These are phyloP conservation scores for Pseudocercospora ulei DNA, from an alignment of 2,329 filamentous ascomycete genomes.

Conservation along the genomic window DNA sequence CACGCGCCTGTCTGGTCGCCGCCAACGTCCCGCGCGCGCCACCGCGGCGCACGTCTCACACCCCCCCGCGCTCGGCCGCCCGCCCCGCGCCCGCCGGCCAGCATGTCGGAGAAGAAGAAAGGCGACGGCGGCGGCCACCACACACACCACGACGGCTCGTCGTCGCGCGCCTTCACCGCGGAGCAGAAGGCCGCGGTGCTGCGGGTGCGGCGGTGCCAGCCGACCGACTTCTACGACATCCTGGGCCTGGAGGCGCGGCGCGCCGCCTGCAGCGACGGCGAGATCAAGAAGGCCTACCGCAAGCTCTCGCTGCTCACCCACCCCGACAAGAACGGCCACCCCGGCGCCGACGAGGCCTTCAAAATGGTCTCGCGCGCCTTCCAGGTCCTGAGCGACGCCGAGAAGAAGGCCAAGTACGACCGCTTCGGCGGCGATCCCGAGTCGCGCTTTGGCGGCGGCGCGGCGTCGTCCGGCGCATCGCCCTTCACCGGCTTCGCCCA, in stretches of 20 bases:
- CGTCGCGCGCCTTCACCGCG: constrained; percentile 66
- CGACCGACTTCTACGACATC: constrained; percentile 94
- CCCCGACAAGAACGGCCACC: constrained; percentile 96
- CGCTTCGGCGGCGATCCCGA: constrained; percentile 87
- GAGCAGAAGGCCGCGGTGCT: constrained; percentile 89
- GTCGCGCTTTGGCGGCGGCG: constrained; percentile 58
- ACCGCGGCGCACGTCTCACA: constrained; percentile 13
- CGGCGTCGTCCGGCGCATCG: constrained; percentile 49
- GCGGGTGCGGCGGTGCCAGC: constrained; percentile 70
- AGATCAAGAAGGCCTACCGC: constrained; percentile 96
- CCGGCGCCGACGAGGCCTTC: constrained; percentile 92
- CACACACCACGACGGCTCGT: constrained; percentile 66
- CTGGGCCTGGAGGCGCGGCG: constrained; percentile 59
- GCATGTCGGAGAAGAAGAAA: constrained; percentile 21
- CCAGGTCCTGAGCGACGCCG: constrained; percentile 80
- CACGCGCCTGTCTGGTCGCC: constrained; percentile 4
- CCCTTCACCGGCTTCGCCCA: constrained; percentile 56
- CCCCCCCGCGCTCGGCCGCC: constrained; percentile 1
- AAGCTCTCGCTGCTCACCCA: constrained; percentile 91
- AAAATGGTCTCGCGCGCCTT: constrained; percentile 95
- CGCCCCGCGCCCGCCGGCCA: neutral
- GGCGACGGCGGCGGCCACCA: constrained; percentile 35
- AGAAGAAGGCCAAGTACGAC: constrained; percentile 85
- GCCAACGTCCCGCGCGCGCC: constrained; percentile 3
- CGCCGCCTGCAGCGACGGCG: constrained; percentile 60